Evolutionary conservation across 306 rosid genomes (phyloP).

Genomic region (Ziziphus jujuba): DNA sequence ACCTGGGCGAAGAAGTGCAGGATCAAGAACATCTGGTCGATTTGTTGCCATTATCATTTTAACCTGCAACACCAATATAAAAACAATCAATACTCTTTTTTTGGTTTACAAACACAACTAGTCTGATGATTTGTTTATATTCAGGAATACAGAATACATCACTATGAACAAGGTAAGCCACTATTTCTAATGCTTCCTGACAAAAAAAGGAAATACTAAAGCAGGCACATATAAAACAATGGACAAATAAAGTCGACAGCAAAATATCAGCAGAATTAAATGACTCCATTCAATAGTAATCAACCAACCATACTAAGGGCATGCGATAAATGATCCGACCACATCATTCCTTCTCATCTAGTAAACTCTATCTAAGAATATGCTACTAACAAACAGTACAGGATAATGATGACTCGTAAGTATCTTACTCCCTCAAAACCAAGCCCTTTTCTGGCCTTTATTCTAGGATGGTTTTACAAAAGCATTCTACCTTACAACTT

Average conservation of each 20-base stretch:
- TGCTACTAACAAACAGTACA: not conserved
- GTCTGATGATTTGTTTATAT: not conserved
- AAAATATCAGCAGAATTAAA: not conserved
- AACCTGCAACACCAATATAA: slow-evolving; percentile 46
- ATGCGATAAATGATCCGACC: not conserved
- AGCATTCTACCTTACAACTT: not conserved
- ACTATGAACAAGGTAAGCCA: too few relatives aligned
- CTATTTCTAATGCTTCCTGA: not conserved
- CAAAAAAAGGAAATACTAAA: not conserved
- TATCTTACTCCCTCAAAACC: not conserved
- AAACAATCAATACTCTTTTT: not conserved
- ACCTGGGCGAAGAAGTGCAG: slow-evolving; percentile 53
- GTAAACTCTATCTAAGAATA: not conserved
- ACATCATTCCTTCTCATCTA: not conserved
- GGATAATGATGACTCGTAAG: not conserved
- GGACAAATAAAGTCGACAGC: not conserved
- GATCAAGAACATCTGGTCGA: slow-evolving; percentile 50
- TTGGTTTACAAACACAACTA: not conserved
- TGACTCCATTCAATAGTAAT: not conserved
- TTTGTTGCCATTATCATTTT: slow-evolving; percentile 82
- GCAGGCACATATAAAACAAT: too few relatives aligned
- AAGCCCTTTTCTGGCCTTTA: not conserved
- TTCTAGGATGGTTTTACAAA: not conserved
- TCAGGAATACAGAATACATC: too few relatives aligned
- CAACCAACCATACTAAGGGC: not conserved